Conservation (phyloP, 2,329 filamentous ascomycete species). For the Aspergillus brunneoviolaceus region DNA sequence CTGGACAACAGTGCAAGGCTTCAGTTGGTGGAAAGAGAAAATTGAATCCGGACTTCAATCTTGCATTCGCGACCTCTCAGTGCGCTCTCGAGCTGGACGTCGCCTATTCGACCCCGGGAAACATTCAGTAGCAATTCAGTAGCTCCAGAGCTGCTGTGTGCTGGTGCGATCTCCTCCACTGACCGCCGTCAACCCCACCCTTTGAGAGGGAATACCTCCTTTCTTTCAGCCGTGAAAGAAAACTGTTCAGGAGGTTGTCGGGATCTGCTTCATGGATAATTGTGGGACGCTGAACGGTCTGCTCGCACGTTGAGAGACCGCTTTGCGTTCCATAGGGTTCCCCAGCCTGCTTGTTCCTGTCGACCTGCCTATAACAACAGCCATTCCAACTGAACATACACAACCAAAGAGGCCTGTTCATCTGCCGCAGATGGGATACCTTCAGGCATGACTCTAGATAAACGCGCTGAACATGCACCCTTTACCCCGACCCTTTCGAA, state of each 20-base stretch:
- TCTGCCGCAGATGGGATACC: conserved; percentile 32
- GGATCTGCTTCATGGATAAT: conserved; percentile 41
- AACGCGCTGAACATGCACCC: conserved; percentile 43
- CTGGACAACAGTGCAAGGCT: neutral
- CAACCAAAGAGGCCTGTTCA: conserved; percentile 14
- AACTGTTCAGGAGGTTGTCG: conserved; percentile 16
- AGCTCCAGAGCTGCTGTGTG: neutral
- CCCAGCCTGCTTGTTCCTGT: conserved; percentile 37
- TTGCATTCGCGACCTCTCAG: neutral
- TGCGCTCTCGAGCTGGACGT: neutral
- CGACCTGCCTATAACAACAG: conserved; percentile 2
- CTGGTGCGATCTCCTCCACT: neutral
- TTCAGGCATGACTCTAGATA: conserved; percentile 39
- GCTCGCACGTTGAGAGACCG: conserved; percentile 50
- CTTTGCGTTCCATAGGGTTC: conserved; percentile 54
- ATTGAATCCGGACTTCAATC: neutral
- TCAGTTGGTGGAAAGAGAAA: neutral
- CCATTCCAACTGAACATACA: conserved; percentile 16
- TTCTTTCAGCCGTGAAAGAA: neutral
- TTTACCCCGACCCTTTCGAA: conserved; percentile 35
- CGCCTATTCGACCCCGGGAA: neutral
- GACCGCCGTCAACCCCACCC: neutral
- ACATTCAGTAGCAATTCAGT: neutral
- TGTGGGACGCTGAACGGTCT: conserved; percentile 53
- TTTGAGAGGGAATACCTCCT: neutral